Evolutionary conservation across 345 rosid species (phyloP).

Genomic region (Eucalyptus coolabah): DNA sequence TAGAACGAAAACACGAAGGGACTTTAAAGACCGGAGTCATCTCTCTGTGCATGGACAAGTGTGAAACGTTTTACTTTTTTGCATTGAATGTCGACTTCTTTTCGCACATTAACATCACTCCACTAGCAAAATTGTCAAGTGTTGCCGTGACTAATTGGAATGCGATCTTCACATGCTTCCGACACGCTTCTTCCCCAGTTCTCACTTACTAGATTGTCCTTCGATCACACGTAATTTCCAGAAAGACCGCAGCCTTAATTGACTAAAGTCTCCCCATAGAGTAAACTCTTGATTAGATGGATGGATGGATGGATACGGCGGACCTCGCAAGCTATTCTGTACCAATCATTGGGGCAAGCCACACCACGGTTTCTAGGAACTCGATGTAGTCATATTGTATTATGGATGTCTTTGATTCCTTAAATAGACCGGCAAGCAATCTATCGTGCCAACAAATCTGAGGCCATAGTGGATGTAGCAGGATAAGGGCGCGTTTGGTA

Average conservation of each 20-base stretch:
- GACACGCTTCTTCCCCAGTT: not conserved
- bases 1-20: not conserved
- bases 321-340: not conserved
- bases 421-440: not conserved
- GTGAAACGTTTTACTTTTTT: not conserved
- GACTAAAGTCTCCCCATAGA: not conserved
- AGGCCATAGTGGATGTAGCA: not conserved
- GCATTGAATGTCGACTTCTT: not conserved
- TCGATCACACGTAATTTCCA: not conserved
- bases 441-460: not conserved
- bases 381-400: not conserved
- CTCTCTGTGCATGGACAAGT: not conserved
- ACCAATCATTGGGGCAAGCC: not conserved
- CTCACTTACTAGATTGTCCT: not conserved
- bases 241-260: not conserved
- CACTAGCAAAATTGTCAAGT: not conserved
- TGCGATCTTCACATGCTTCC: not conserved
- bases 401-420: not conserved
- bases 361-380: not conserved
- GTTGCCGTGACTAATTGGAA: not conserved
- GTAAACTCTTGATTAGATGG: not conserved
- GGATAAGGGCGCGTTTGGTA: not conserved
- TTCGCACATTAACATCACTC: not conserved
- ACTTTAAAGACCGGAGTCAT: not conserved
- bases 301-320: not conserved